phyloP scores from a whole-genome alignment of 2,329 filamentous ascomycete species.

The Phialophora tarda region DNA sequence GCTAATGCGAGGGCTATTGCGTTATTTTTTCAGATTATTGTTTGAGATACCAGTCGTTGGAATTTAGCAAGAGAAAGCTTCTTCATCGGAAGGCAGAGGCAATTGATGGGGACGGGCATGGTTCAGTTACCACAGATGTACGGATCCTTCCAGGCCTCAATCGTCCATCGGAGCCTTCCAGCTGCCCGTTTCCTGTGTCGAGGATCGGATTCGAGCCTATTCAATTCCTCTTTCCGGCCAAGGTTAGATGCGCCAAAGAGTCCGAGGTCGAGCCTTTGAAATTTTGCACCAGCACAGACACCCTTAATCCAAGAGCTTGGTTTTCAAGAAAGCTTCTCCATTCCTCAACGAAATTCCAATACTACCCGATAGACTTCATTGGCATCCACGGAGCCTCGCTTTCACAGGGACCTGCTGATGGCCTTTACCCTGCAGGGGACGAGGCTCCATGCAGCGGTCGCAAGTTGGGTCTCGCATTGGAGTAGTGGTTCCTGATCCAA shows the following conservation, averaged over 20 bases:
- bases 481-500: neutral
- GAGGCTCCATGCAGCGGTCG: neutral
- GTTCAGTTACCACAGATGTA: neutral
- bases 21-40: constrained; percentile 11
- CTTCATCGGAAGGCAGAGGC: neutral
- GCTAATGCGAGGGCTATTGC: neutral
- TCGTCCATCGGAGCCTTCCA: neutral
- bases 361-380: neutral
- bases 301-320: neutral
- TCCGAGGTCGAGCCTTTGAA: neutral
- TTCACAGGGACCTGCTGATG: neutral
- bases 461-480: neutral
- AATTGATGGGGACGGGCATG: neutral
- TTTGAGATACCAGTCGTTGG: constrained; percentile 22
- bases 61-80: constrained; percentile 2
- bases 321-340: neutral
- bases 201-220: neutral
- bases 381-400: neutral
- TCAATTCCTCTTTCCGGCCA: neutral
- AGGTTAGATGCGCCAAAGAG: neutral
- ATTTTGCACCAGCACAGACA: neutral
- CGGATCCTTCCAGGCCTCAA: neutral
- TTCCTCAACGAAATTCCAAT: neutral
- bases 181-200: neutral
- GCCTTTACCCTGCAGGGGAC: neutral